Evolutionary conservation across 129 eudicot species (phyloP), one percentile per base, ranked within the genome.

Genomic region (Glebionis coronaria): DNA sequence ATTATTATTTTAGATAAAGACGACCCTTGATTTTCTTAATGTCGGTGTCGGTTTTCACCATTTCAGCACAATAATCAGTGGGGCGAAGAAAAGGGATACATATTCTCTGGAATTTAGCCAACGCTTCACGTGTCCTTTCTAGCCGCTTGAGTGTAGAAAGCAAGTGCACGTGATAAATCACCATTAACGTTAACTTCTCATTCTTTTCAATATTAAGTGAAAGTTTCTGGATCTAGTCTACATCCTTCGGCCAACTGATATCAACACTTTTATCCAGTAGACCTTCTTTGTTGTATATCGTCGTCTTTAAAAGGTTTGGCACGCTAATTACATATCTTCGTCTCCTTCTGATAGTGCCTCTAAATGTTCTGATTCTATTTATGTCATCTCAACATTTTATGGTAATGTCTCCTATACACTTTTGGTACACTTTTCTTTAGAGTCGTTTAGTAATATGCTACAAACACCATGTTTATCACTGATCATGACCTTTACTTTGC

Each of bases 91-190:
- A 88, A 4, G 98, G 98, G 13, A 77, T 79, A 4, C 86, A 82
- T 85, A 60, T 83, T 18, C 88, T 56, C 68, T 91, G 86, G 20
- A 91, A 84, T 44, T 91, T 88, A 25, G 56, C 65, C 5, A 85
- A 85, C 5, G 96, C 98, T 21, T 85, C 79, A 28, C 96, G 81
- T 19, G 96, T 84, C 58, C 88, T 90, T 47, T 88, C 93, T 40
- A 91, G 51, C 46, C 95, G n/a, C 98, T 64, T 91, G 98, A 0
- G 96, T 88, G 65, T 91, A 88, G 68, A 91, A 85, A 9, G 96
- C 88, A 29, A 82, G 80, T 73, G 88, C 98, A 23, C 96, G 75
- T 4, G 73, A 67, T 69, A 88, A 56, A 65, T 91, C 98, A 74
- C 88, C 96, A 20, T 91, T 91, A 51, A 88, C 96, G 10, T 88